phyloP scores from a whole-genome alignment of 2,329 filamentous ascomycete genomes.

The Penicillium vulpinum region DNA sequence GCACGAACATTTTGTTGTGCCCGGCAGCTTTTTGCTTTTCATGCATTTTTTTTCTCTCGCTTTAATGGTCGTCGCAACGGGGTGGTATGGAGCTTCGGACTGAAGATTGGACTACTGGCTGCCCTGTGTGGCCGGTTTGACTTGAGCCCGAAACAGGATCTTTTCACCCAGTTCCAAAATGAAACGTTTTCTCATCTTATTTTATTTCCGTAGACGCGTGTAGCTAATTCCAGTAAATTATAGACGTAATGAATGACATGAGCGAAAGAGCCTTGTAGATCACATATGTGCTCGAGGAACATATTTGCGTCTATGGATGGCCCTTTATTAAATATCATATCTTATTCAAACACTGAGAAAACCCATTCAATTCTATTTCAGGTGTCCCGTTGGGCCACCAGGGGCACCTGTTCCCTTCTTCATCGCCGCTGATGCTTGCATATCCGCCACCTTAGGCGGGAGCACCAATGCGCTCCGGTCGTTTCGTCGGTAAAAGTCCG shows the following conservation, averaged over 20 bases:
- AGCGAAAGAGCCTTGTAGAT: not conserved
- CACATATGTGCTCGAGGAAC: not conserved
- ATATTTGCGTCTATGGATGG: not conserved
- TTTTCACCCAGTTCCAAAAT: not conserved
- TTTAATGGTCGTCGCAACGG: not conserved
- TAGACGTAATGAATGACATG: not conserved
- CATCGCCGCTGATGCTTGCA: constrained; percentile 51
- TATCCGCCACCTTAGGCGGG: constrained; percentile 84
- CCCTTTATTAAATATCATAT: not conserved
- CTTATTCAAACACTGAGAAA: not conserved
- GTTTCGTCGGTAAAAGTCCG: constrained; percentile 90
- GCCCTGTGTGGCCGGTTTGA: not conserved
- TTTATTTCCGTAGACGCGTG: not conserved
- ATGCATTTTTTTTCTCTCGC: not conserved
- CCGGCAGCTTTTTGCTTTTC: not conserved
- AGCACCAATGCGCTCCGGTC: constrained; percentile 81
- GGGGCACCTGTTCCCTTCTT: constrained; percentile 32
- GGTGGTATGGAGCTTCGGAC: not conserved
- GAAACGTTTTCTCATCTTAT: not conserved
- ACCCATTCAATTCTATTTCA: not conserved
- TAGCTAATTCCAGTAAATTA: not conserved
- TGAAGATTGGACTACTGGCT: not conserved
- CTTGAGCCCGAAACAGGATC: not conserved
- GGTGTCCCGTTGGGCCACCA: not conserved
- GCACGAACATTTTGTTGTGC: constrained; percentile 4